phyloP scores from a whole-genome alignment of 495 filamentous ascomycete genomes.

The Daldinia childiae region DNA sequence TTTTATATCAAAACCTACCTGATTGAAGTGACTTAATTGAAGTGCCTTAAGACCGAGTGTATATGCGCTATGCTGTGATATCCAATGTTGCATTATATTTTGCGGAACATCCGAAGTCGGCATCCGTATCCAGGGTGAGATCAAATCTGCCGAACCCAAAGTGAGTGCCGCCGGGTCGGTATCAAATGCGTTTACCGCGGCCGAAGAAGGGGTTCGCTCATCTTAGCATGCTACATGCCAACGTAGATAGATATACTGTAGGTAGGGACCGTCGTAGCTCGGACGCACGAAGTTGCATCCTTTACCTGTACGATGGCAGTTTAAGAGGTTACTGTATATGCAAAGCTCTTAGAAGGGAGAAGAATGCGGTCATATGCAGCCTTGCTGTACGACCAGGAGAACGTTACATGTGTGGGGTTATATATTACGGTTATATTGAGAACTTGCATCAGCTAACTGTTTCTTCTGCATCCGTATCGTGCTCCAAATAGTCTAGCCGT shows the following conservation, averaged over 20 bases:
- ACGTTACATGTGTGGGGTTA: slow-evolving; percentile 44
- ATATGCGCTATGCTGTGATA: background rate
- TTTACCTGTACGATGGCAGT: slow-evolving; percentile 1
- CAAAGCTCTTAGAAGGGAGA: slow-evolving; percentile 11
- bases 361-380: slow-evolving; percentile 29
- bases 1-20: background rate
- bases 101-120: slow-evolving; percentile 20
- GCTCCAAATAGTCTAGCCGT: slow-evolving; percentile 4
- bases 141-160: slow-evolving; percentile 31
- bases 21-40: slow-evolving; percentile 8
- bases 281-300: slow-evolving; percentile 27
- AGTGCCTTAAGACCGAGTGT: background rate
- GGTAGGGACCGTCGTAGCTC: slow-evolving; percentile 37
- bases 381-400: slow-evolving; percentile 33
- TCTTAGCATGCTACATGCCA: slow-evolving; percentile 18
- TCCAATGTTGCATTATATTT: background rate
- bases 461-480: slow-evolving; percentile 11
- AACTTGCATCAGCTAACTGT: slow-evolving; percentile 1
- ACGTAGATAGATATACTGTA: slow-evolving; percentile 31
- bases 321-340: slow-evolving; percentile 10
- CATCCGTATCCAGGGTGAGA: slow-evolving; percentile 1
- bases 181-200: slow-evolving; percentile 26
- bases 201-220: slow-evolving; percentile 20
- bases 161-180: slow-evolving; percentile 43
- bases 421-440: slow-evolving; percentile 41